phyloP scores from a whole-genome alignment of 352 stramenopile genomes.

The Pythium folliculosum region DNA sequence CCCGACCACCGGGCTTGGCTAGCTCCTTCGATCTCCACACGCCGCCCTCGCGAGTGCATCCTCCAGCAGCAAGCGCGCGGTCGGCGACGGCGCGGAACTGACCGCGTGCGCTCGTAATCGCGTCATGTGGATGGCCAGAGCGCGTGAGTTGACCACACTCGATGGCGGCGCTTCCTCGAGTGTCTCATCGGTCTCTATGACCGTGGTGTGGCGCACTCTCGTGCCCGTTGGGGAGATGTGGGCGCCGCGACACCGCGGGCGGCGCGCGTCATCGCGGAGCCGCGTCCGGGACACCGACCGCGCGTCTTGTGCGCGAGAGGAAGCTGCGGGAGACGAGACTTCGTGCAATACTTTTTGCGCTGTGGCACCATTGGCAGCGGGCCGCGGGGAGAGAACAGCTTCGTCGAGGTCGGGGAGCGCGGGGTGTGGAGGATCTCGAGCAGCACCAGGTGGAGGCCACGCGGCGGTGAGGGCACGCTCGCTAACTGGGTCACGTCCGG shows the following conservation, averaged over 20 bases:
- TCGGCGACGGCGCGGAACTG: slow-evolving; percentile 19
- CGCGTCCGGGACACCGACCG: neutral
- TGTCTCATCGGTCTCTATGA: neutral
- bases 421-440: too few species aligned
- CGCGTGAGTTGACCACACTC: neutral
- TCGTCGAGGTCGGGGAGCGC: too few species aligned
- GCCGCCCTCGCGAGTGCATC: slow-evolving; percentile 29
- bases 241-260: neutral
- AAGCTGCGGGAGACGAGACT: neutral
- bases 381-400: too few species aligned
- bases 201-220: neutral
- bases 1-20: slow-evolving; percentile 2
- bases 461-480: neutral
- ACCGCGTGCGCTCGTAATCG: slow-evolving; percentile 7
- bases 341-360: too few species aligned
- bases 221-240: neutral
- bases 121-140: slow-evolving; percentile 30
- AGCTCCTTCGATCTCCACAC: neutral
- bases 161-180: neutral
- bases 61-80: slow-evolving; percentile 34
- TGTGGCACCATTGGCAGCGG: too few species aligned
- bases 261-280: neutral
- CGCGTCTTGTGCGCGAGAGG: neutral
- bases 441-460: neutral
- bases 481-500: neutral